Base-by-base conservation (phyloP, 495 filamentous ascomycete species). In the Gamarada debralockiae region DNA sequence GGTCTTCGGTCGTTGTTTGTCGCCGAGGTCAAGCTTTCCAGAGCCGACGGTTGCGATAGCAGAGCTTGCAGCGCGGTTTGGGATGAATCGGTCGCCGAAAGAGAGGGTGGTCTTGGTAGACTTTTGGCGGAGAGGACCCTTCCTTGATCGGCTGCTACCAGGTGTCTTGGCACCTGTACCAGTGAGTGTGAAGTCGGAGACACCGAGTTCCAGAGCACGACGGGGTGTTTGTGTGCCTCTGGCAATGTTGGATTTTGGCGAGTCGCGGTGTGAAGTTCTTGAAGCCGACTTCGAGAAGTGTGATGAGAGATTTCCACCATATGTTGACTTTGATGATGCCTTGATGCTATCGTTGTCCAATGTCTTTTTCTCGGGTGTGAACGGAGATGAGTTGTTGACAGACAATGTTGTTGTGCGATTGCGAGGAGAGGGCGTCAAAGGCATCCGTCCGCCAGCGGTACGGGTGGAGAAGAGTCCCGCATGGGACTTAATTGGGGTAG, bases 11-110 rank as follows among this genome's bases (percentile, higher is more conserved):
- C 85, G 77, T 48, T 82, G 76, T 64, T 74, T 80, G 27, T 89
- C 85, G 25, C 69, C 67, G 40, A 77, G 63, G 48, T 82, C 80
- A 24, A 89, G 81, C 80, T 97, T 97, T 2, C 81, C 86, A 18
- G 87, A 84, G 41, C 91, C 90, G 45, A 78, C 82, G 36, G 86
- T 89, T 53, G 84, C 78, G 57, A 96, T 85, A 39, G 87, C 93
- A 38, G 95, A 93, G 72, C 90, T 92, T 42, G 91, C 89, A 15
- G 76, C 75, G 6, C 93, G 83, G 69, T 95, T 97, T 42, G 93
- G 93, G 59, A 98, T 97, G 76, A 97, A 98, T 38, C 93, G 86
- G 64, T 98, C 93, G n/a, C 82, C 91, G 64, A 95, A 89, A 41
- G 82, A 83, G 40, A 93, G 69, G 0, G 90, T 90, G 1, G 90